Evolutionary conservation across 176 grass and related monocot genomes (phyloP).

Genomic region (Hordeum vulgare): DNA sequence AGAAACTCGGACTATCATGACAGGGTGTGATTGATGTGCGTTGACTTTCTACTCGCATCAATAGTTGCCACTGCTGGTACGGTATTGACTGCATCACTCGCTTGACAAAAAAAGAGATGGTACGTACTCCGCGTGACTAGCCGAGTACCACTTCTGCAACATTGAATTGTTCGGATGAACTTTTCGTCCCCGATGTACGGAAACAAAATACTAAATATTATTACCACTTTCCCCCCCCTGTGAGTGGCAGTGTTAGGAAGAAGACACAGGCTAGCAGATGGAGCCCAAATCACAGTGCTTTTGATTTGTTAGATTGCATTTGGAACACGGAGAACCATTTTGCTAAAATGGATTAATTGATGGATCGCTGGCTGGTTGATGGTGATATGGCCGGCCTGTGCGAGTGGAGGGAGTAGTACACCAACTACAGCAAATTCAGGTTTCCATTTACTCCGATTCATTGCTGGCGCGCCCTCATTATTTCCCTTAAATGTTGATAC

Average conservation of each 20-base stretch:
- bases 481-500: conserved; percentile 32
- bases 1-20: neutral
- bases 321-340: neutral
- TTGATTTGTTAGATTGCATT: neutral
- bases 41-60: conserved; percentile 6
- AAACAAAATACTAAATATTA: no score
- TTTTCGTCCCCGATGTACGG: neutral
- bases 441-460: conserved; percentile 51
- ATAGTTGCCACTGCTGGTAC: conserved; percentile 8
- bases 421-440: conserved; percentile 28
- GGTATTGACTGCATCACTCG: neutral
- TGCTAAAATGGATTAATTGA: neutral
- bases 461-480: conserved; percentile 7
- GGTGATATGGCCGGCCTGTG: conserved; percentile 6
- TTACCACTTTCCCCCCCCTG: no score
- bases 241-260: no score
- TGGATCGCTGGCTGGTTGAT: neutral
- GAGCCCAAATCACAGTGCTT: no score
- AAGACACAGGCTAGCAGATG: no score
- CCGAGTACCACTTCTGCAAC: neutral
- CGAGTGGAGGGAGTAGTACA: neutral
- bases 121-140: neutral
- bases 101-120: neutral
- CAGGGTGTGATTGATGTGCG: conserved; percentile 22
- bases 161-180: neutral